Evolutionary conservation across 345 rosid species (phyloP).

Genomic region (Eucalyptus coolabah): DNA sequence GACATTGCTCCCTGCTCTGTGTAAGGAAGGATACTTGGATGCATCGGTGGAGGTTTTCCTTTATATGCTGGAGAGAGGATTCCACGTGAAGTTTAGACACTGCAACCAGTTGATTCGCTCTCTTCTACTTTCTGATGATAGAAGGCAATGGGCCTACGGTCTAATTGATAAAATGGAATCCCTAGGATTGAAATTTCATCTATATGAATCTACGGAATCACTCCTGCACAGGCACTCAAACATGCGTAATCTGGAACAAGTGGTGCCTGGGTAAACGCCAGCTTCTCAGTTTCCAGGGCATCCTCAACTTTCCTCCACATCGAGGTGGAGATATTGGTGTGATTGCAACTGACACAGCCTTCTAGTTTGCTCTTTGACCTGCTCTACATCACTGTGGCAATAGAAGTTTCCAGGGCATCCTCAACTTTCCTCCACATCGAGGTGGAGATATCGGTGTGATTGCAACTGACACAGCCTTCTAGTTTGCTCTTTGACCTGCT

Average conservation of each 20-base stretch:
- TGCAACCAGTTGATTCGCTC: constrained; percentile 42
- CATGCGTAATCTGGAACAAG: background rate
- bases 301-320: background rate
- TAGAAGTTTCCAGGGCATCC: background rate
- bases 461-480: background rate
- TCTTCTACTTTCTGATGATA: constrained; percentile 28
- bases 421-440: background rate
- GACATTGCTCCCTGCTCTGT: constrained; percentile 48
- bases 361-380: background rate
- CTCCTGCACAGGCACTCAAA: background rate
- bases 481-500: background rate
- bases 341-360: background rate
- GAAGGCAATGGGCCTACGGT: constrained; percentile 17
- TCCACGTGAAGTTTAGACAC: constrained; percentile 33
- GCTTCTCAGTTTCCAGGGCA: background rate
- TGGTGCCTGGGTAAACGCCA: constrained; percentile 5
- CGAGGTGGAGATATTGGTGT: background rate
- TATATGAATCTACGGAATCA: constrained; percentile 14
- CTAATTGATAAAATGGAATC: constrained; percentile 44
- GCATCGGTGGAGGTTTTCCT: constrained; percentile 49
- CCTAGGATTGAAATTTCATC: constrained; percentile 50
- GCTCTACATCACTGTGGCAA: background rate
- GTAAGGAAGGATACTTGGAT: constrained; percentile 36
- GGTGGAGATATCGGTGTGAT: background rate
- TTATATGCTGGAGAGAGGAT: constrained; percentile 59